Base-by-base conservation (phyloP, 2,329 filamentous ascomycete genomes). In the Aspergillus sp. region DNA sequence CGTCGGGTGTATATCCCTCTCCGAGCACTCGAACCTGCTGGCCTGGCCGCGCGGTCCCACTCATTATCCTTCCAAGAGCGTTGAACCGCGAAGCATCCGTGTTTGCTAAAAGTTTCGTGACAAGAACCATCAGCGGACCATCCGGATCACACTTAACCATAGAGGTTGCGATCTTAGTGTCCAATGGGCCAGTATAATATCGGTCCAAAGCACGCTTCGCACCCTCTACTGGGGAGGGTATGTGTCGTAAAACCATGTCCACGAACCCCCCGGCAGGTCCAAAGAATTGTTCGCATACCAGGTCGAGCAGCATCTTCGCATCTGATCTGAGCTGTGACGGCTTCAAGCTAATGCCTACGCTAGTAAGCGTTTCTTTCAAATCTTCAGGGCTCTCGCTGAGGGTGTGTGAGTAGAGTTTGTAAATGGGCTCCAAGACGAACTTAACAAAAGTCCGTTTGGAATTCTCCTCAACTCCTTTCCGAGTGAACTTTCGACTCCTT, bases 221-320 rank as follows among this genome's bases (percentile, higher is more conserved):
- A 4, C 90, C 91, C 60, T 90, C 88, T 1, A 87, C 80, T 0
- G 95, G 93, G 5, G 93, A 96, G 2, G 95, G 95, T 50, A 98
- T 80, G 73, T 99, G 93, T 64, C 90, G 82, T 9, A 93, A 86
- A 58, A 98, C 79, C 95, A 99, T 98, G 72, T 99, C 95, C 40
- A 98, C 93, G 66, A 99, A 96, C 0, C 92, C 93, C 17, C 85
- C 87, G 1, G 92, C 90, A 8, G 90, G 86, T 0, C 95, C 95
- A 68, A 99, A 99, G 78, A 98, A 99, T 70, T 96, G 91, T 71
- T 91, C 89, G 73, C 93, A 98, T 5, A 96, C 93, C 51, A 96
- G 79, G 70, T 90, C 93, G 56, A 99, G 82, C 15, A 99, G 83
- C 39, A 93, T 89, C 66, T 90, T 95, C 4, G 95, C 93, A 71